Percentiles rank a stretch among this genome's conserved stretches.
Conservation (phyloP, 2,329 filamentous ascomycete species). For the Fusarium sp. region DNA sequence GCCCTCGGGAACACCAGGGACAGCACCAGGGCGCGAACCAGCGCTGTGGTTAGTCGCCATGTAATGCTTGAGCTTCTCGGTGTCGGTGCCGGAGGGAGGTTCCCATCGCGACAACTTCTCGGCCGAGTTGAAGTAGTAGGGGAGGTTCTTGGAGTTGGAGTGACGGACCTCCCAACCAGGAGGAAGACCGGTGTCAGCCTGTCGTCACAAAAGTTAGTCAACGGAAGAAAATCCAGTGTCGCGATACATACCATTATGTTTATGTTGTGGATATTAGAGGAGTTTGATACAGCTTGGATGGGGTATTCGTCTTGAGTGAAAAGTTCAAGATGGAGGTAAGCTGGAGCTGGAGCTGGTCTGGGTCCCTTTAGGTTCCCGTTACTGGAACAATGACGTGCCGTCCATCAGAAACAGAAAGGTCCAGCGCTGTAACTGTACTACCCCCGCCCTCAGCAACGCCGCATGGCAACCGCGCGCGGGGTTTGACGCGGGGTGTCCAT, state of each 20-base stretch:
- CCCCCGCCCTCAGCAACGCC: constrained; percentile 25
- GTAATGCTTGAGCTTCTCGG: constrained; percentile 91
- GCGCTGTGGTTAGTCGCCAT: constrained; percentile 89
- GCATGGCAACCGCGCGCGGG: constrained; percentile 34
- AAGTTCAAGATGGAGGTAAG: constrained; percentile 25
- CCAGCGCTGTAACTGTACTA: background rate
- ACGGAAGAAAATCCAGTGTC: background rate
- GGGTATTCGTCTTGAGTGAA: constrained; percentile 6
- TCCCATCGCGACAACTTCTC: constrained; percentile 96
- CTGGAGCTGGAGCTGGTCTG: constrained; percentile 33
- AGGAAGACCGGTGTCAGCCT: constrained; percentile 84
- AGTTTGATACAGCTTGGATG: background rate
- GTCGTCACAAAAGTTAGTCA: constrained; percentile 18
- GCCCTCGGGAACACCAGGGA: constrained; percentile 65
- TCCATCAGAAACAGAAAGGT: constrained; percentile 8
- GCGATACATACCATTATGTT: constrained; percentile 31
- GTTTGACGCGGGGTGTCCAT: constrained; percentile 36
- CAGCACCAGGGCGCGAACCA: constrained; percentile 55
- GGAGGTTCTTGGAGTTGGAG: constrained; percentile 97
- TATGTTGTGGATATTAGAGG: background rate
- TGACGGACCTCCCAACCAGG: constrained; percentile 94
- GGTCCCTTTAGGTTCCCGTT: background rate
- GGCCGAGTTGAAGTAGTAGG: constrained; percentile 94
- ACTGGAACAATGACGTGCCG: constrained; percentile 42
- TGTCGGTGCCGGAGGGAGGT: constrained; percentile 86